Base-by-base conservation (phyloP, 495 filamentous ascomycete genomes). In the Hypoxylon trugodes region DNA sequence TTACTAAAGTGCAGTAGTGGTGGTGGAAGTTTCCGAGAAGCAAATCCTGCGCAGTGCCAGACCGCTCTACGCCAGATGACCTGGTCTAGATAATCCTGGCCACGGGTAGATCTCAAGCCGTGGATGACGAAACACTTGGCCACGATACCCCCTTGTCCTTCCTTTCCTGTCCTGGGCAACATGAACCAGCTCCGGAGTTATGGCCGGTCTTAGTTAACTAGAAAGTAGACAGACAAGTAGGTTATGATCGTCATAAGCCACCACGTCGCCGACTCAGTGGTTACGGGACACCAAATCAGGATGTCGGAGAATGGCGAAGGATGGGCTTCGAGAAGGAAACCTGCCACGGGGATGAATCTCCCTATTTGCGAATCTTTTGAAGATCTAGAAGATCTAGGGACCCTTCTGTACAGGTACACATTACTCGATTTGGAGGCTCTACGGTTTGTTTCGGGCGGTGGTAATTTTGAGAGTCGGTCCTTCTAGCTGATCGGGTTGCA, bases 101-200 rank as follows among this genome's bases (percentile, higher is more conserved):
- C 49, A 55, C 65, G 65, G 65, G 59, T 59, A 68, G 59, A 68
- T 68, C 59, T 64, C 38, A 21, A 68, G 54, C 65, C 65, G 65
- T 68, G 65, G 59, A 68, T 68, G 65, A 68, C 65, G 65, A 68
- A 68, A 68, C 65, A 35, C 52, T 58, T 49, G 58, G 52, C 52
- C 64, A 61, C 64, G 64, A 61, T 61, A 57, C 58, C 58, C 64
- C 64, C 64, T 53, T 67, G 64, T 52, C 47, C 46, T 46, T 26
- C 46, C 15, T 43, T 67, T 61, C 49, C 50, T 16, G 28, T 61
- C 40, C 26, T 51, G 51, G 32, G 24, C 19, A 9, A 32, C 22
- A 45, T n/a, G 4, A 38, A 52, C 13, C 37, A 13, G 8, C 21
- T 38, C 25, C 30, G 2, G 47, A 21, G 22, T 16, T 25, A 47